A percentile compares a stretch with the other conserved stretches of the same genome.
Evolutionary conservation across 371 early-diverging fungal species (phyloP).

Genomic region (Dinochytrium kinnereticum): DNA sequence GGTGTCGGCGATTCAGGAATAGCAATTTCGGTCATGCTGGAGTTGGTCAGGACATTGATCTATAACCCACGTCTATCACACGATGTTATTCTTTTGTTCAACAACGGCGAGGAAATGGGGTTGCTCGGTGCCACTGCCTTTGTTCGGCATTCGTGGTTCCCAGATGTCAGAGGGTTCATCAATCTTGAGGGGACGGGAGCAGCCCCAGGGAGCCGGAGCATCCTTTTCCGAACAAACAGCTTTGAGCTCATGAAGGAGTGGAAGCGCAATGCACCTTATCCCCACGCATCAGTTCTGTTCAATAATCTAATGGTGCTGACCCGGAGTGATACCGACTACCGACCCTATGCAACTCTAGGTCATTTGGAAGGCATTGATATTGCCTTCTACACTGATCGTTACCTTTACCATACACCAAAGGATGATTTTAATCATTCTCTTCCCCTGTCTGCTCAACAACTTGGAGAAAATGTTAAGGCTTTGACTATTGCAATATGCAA

Average conservation of each 20-base stretch:
- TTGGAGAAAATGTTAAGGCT: constrained; percentile 49
- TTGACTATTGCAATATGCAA: constrained; percentile 19
- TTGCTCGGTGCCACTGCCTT: constrained; percentile 73
- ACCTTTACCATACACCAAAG: constrained; percentile 51
- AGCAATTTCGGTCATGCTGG: constrained; percentile 72
- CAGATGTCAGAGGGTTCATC: constrained; percentile 73
- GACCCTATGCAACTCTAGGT: constrained; percentile 39
- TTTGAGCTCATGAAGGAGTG: constrained; percentile 30
- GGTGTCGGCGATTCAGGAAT: constrained; percentile 87
- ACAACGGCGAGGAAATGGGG: constrained; percentile 82
- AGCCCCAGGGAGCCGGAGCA: constrained; percentile 33
- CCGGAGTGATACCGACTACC: constrained; percentile 47
- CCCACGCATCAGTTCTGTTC: constrained; percentile 50
- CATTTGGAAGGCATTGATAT: constrained; percentile 45
- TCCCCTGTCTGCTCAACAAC: constrained; percentile 42
- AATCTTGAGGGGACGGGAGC: constrained; percentile 66
- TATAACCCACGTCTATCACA: constrained; percentile 39
- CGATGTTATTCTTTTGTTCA: constrained; percentile 75
- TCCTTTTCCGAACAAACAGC: constrained; percentile 52
- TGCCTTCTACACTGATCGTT: constrained; percentile 50
- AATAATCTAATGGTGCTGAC: constrained; percentile 43
- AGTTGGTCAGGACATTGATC: constrained; percentile 59
- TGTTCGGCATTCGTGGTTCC: constrained; percentile 78
- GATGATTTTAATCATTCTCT: constrained; percentile 45
- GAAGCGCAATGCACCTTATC: constrained; percentile 39